These are phyloP conservation scores for Epichloe glyceriae DNA, from an alignment of 2,329 filamentous ascomycete species.

Conservation along the genomic window DNA sequence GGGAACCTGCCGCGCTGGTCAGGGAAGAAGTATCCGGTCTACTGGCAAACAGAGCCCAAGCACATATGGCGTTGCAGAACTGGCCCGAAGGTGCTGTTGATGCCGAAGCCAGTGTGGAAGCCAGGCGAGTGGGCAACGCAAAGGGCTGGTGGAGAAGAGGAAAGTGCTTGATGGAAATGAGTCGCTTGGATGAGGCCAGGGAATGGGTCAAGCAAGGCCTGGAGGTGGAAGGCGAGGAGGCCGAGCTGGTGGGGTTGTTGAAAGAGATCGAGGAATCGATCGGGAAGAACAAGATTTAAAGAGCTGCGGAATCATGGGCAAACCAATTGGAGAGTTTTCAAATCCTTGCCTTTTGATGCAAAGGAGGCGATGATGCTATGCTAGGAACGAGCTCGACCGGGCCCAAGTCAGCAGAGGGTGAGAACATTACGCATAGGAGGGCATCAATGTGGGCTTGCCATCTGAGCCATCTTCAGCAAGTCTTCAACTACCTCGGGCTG, in stretches of 20 bases:
- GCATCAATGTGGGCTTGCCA: neutral
- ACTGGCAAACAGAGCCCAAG: slow-evolving; percentile 81
- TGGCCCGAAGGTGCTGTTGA: slow-evolving; percentile 86
- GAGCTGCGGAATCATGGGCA: neutral
- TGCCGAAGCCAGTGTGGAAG: slow-evolving; percentile 77
- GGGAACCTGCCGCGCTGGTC: slow-evolving; percentile 77
- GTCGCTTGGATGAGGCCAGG: slow-evolving; percentile 65
- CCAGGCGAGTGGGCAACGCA: slow-evolving; percentile 72
- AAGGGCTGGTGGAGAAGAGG: slow-evolving; percentile 93
- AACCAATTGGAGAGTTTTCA: too few relatives aligned
- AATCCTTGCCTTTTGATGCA: too few relatives aligned
- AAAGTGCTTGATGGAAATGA: slow-evolving; percentile 83
- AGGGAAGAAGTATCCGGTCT: slow-evolving; percentile 72
- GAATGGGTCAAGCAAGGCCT: slow-evolving; percentile 66
- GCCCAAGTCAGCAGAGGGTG: too few relatives aligned
- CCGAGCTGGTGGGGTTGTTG: slow-evolving; percentile 48
- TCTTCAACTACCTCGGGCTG: too few relatives aligned
- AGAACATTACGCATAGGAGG: neutral
- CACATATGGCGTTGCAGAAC: slow-evolving; percentile 65
- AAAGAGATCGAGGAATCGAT: slow-evolving; percentile 45
- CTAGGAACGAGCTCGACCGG: neutral
- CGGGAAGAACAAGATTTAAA: slow-evolving; percentile 22
- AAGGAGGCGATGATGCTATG: neutral
- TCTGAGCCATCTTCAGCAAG: too few relatives aligned
- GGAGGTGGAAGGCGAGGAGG: slow-evolving; percentile 68